Percentiles rank a stretch among this genome's conserved stretches.
Evolutionary conservation across 2,329 filamentous ascomycete species (phyloP).

Genomic region (Colletotrichum somersetense): DNA sequence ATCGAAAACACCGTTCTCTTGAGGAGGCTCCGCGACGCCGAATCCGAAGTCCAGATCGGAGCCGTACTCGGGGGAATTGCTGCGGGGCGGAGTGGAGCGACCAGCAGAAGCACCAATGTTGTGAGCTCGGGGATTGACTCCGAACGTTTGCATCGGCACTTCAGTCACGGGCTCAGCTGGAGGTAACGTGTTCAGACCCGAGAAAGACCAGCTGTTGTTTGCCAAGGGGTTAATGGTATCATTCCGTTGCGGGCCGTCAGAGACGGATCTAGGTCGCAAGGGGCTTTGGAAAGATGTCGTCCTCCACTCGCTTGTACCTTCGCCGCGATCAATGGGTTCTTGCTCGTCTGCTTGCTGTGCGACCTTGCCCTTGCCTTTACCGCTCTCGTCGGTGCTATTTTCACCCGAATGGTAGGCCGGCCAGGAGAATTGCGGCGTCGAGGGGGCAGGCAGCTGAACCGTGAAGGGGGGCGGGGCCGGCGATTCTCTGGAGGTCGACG

Average conservation of each 20-base stretch:
- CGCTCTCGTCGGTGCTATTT: slow-evolving; percentile 20
- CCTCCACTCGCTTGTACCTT: slow-evolving; percentile 15
- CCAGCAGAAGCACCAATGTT: background rate
- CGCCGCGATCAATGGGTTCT: slow-evolving; percentile 16
- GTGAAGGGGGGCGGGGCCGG: slow-evolving; percentile 5
- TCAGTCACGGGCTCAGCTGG: slow-evolving; percentile 5
- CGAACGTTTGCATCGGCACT: slow-evolving; percentile 10
- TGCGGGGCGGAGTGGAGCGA: slow-evolving; percentile 15
- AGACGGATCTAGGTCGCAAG: slow-evolving; percentile 64
- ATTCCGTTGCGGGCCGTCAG: slow-evolving; percentile 65
- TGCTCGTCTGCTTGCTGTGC: slow-evolving; percentile 10
- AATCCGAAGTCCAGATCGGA: slow-evolving; percentile 13
- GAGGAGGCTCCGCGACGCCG: background rate
- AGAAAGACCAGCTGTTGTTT: slow-evolving; percentile 73
- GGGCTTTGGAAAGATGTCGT: slow-evolving; percentile 37
- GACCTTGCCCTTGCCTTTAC: slow-evolving; percentile 44
- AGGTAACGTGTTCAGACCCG: slow-evolving; percentile 51
- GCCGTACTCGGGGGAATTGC: slow-evolving; percentile 23
- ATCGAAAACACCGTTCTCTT: slow-evolving; percentile 4
- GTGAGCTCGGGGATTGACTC: background rate
- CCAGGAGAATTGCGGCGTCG: slow-evolving; percentile 42
- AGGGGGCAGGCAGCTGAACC: slow-evolving; percentile 38
- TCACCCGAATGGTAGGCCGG: slow-evolving; percentile 3
- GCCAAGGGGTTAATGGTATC: slow-evolving; percentile 64
- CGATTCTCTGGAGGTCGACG: slow-evolving; percentile 19